Base-by-base conservation (phyloP, 176 grass and related monocot genomes). In the Eleusine coracana region DNA sequence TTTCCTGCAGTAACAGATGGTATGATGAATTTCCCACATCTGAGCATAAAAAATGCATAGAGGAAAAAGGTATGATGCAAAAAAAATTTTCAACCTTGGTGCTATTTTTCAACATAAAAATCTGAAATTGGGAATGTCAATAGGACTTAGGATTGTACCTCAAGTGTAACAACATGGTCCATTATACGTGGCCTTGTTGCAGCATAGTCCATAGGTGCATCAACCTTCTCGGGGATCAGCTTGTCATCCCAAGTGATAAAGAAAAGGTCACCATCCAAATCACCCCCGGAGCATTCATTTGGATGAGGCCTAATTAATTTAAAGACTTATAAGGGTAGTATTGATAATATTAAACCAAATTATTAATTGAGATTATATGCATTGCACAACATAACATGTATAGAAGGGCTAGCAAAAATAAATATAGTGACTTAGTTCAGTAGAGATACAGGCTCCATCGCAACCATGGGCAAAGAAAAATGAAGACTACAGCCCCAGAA, bases 241-340 rank as follows among this genome's bases (percentile, higher is more conserved):
- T 74, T 89, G 63, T 93, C 82, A 85, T 98, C 89, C 96, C 96
- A 96, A 61, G 92, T 90, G 83, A 98, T 76, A 85, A 96, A 98
- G 86, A 91, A 98, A 70, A 95, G 82, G 62, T 98, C 96, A 12
- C 96, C 96, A 75, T 98, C 93, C 80, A 98, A 85, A 93, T 98
- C 96, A 16, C 93, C 96, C 36, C 96, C 96, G 0, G 96, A 98
- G 76, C 96, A 98, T 84, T 98, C 96, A 71, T 93, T 95, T 44
- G 96, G 96, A 92, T 98, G 93, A 65, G 96, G 96, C 83, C 96
- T 98, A 76, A 82, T 73, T 25, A 67, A 75, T 75, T 71, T 60
- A 20, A 78, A 71, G 39, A 85, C 37, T 73, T 67, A 55, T 83
- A 79, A 75, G 67, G 41, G 79, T 66, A 74, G 29, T 39, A 77